These are phyloP conservation scores for Cyberlindnera meyerae DNA, from an alignment of 805 yeast genomes.

Conservation along the genomic window DNA sequence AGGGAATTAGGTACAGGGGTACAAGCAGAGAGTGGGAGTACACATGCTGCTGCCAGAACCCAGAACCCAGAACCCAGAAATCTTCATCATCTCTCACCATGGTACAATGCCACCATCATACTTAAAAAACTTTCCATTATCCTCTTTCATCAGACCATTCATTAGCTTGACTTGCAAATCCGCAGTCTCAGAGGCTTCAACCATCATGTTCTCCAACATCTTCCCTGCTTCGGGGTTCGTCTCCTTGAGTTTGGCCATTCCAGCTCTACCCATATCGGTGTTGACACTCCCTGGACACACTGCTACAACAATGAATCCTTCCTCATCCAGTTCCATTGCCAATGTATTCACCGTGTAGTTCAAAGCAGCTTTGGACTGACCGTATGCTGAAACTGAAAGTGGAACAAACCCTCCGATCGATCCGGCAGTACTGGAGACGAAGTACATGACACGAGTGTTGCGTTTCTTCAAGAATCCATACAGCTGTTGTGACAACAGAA, in stretches of 20 bases:
- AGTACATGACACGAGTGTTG: conserved; percentile 24
- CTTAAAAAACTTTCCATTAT: conserved; percentile 9
- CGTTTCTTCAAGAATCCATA: conserved; percentile 22
- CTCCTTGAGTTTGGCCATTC: neutral
- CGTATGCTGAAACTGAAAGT: conserved; percentile 28
- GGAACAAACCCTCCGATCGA: conserved; percentile 18
- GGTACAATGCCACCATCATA: conserved; percentile 2
- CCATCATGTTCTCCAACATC: neutral
- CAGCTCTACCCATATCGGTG: conserved; percentile 23
- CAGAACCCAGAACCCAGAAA: too few species aligned
- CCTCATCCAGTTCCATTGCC: conserved; percentile 23
- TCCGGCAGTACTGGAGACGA: conserved; percentile 28
- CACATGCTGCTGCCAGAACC: too few species aligned
- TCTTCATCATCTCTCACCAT: neutral
- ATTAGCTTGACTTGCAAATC: neutral
- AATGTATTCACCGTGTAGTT: conserved; percentile 29
- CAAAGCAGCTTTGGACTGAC: conserved; percentile 35
- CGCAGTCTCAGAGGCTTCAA: conserved; percentile 2
- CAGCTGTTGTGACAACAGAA: conserved; percentile 18
- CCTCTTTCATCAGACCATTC: conserved; percentile 1
- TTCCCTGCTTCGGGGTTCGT: neutral
- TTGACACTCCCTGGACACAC: conserved; percentile 36
- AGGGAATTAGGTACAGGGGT: too few species aligned
- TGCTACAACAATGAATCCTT: conserved; percentile 28
- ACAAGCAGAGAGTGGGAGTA: too few species aligned